Percentiles rank a stretch among this genome's conserved stretches.
Evolutionary conservation across 1,284 basidiomycete species (phyloP).

Genomic region (Cutaneotrichosporon cutaneum): DNA sequence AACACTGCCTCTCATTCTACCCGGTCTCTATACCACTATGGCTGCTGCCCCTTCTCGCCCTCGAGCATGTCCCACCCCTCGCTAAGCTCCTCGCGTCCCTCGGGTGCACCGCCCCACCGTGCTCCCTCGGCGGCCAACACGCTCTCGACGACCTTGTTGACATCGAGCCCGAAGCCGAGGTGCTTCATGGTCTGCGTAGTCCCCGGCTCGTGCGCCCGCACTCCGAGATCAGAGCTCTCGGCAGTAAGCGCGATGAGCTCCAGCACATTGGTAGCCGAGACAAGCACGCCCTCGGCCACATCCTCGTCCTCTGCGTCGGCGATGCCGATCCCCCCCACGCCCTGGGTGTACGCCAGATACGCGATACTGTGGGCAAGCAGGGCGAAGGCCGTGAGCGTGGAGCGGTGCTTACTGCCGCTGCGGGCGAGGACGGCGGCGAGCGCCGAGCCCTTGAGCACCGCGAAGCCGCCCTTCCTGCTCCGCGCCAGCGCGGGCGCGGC

Average conservation of each 20-base stretch:
- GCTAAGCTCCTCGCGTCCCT: conserved; percentile 29
- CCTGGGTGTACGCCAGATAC: conserved; percentile 48
- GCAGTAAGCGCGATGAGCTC: conserved; percentile 34
- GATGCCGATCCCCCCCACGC: conserved; percentile 42
- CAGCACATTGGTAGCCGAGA: conserved; percentile 35
- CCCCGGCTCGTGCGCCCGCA: conserved; percentile 42
- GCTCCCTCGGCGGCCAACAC: conserved; percentile 34
- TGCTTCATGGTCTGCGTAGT: conserved; percentile 26
- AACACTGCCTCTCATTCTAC: background rate
- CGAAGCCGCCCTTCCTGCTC: conserved; percentile 4
- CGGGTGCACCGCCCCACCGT: conserved; percentile 24
- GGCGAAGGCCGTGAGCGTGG: conserved; percentile 41
- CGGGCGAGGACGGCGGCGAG: conserved; percentile 16
- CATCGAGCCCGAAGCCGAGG: conserved; percentile 45
- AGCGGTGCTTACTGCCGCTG: conserved; percentile 33
- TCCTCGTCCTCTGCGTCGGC: conserved; percentile 9
- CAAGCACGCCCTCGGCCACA: conserved; percentile 27
- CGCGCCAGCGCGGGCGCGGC: conserved; percentile 30
- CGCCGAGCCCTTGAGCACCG: conserved; percentile 13
- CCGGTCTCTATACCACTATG: background rate
- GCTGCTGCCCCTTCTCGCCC: conserved; percentile 3
- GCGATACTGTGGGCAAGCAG: conserved; percentile 44
- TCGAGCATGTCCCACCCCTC: conserved; percentile 47
- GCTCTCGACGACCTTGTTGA: conserved; percentile 37
- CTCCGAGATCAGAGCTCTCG: conserved; percentile 33